Evolutionary conservation across 768 basidiomycete species (phyloP).

Genomic region (Collybia nuda): DNA sequence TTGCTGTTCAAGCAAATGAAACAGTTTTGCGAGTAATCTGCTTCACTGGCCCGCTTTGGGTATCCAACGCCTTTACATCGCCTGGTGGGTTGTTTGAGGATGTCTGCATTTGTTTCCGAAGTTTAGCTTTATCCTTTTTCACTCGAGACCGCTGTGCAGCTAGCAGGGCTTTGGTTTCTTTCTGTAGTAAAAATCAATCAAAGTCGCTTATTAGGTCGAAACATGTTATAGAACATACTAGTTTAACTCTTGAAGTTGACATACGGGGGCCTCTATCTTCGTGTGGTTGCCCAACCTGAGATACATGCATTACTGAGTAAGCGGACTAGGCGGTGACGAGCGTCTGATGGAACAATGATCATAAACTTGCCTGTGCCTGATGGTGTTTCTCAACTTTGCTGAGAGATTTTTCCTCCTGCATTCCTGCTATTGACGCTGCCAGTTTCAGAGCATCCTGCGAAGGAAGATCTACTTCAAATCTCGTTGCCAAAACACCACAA

Average conservation of each 20-base stretch:
- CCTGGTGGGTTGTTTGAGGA: slow-evolving; percentile 1
- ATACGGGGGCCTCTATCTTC: slow-evolving; percentile 21
- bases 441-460: slow-evolving; percentile 45
- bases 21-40: slow-evolving; percentile 2
- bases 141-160: slow-evolving; percentile 31
- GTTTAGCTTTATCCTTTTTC: slow-evolving; percentile 38
- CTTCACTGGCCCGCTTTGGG: neutral
- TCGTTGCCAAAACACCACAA: neutral
- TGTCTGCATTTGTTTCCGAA: slow-evolving; percentile 19
- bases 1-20: slow-evolving; percentile 6
- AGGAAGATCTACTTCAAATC: slow-evolving; percentile 4
- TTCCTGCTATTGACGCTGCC: slow-evolving; percentile 44
- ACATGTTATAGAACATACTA: slow-evolving; percentile 27
- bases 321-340: neutral
- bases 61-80: neutral
- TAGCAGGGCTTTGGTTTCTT: slow-evolving; percentile 40
- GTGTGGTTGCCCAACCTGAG: slow-evolving; percentile 26
- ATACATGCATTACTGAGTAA: neutral
- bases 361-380: slow-evolving; percentile 33
- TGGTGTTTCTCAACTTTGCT: slow-evolving; percentile 39
- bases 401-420: slow-evolving; percentile 43
- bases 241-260: slow-evolving; percentile 32
- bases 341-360: neutral
- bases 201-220: neutral
- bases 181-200: slow-evolving; percentile 22